A percentile compares a stretch with the other conserved stretches of the same genome.
phyloP scores from a whole-genome alignment of 179 eudicot species.

The Dionaea muscipula region DNA sequence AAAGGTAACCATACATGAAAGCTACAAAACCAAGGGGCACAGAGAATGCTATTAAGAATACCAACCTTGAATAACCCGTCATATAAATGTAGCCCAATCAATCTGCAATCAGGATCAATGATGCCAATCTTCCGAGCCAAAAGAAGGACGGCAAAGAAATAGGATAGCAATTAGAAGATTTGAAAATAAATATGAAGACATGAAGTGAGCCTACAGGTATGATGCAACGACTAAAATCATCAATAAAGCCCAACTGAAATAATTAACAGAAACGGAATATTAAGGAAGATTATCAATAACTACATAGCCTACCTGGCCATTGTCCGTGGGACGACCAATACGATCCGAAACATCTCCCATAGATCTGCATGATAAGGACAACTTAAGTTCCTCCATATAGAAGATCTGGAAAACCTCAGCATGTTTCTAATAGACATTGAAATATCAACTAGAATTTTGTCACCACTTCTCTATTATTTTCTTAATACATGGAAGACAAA shows the following conservation, averaged over 20 bases:
- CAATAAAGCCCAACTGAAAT: neutral
- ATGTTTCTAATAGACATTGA: too few relatives aligned
- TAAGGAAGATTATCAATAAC: neutral
- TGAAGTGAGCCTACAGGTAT: neutral
- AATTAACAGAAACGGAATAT: neutral
- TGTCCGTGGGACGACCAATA: conserved; percentile 93
- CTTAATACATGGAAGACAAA: too few relatives aligned
- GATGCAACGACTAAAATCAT: neutral
- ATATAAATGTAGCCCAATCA: conserved; percentile 91
- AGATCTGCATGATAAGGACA: conserved; percentile 42
- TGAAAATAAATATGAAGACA: neutral
- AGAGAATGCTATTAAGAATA: neutral
- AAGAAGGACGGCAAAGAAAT: conserved; percentile 5
- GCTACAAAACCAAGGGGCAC: neutral
- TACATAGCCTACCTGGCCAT: conserved; percentile 62
- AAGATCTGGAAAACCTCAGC: neutral
- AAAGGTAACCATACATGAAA: neutral
- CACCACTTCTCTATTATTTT: too few relatives aligned
- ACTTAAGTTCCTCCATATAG: neutral
- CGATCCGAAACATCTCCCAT: conserved; percentile 99
- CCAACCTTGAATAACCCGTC: conserved; percentile 90
- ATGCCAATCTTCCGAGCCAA: conserved; percentile 63
- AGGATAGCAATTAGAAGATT: conserved; percentile 4
- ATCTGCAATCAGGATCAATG: conserved; percentile 97
- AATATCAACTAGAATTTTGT: too few relatives aligned